A percentile compares a stretch with the other conserved stretches of the same genome.
Evolutionary conservation across 208 protist genomes (phyloP).

Genomic region (Naegleria lovaniensis): DNA sequence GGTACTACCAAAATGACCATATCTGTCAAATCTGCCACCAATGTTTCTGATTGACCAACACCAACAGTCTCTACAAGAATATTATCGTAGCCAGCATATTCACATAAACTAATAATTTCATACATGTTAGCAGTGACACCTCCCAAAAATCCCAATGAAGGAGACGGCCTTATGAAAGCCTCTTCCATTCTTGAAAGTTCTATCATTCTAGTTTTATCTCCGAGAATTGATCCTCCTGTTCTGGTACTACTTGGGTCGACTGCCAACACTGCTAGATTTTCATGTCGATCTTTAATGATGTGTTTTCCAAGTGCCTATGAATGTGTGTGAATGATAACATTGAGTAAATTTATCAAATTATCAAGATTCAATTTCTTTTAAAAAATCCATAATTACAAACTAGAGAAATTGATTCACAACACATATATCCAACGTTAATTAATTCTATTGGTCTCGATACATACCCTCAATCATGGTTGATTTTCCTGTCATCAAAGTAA

Average conservation of each 20-base stretch:
- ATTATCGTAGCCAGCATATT: conserved; percentile 76
- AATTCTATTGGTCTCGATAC: not conserved
- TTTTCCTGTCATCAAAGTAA: conserved; percentile 49
- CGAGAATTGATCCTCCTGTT: conserved; percentile 82
- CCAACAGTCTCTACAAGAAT: conserved; percentile 92
- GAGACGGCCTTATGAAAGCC: conserved; percentile 81
- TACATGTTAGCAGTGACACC: conserved; percentile 75
- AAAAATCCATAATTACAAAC: conserved; percentile 18
- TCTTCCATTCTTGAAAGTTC: conserved; percentile 63
- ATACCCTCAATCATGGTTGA: conserved; percentile 79
- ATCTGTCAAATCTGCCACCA: conserved; percentile 20
- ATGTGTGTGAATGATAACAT: not conserved
- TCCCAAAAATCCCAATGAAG: conserved; percentile 74
- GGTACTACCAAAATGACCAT: conserved; percentile 17
- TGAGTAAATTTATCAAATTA: not conserved
- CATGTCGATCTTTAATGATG: conserved; percentile 41
- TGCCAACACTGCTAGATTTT: conserved; percentile 69
- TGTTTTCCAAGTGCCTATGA: conserved; percentile 49
- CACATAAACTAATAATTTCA: conserved; percentile 79
- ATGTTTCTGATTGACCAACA: conserved; percentile 74
- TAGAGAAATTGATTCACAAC: not conserved
- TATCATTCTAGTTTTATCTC: conserved; percentile 89
- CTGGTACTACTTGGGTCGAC: conserved; percentile 79
- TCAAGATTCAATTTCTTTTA: not conserved
- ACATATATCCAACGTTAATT: not conserved